A percentile compares a stretch with the other conserved stretches of the same genome.
Conservation (phyloP, 2,329 filamentous ascomycete genomes). For the Periglandula ipomoeae region DNA sequence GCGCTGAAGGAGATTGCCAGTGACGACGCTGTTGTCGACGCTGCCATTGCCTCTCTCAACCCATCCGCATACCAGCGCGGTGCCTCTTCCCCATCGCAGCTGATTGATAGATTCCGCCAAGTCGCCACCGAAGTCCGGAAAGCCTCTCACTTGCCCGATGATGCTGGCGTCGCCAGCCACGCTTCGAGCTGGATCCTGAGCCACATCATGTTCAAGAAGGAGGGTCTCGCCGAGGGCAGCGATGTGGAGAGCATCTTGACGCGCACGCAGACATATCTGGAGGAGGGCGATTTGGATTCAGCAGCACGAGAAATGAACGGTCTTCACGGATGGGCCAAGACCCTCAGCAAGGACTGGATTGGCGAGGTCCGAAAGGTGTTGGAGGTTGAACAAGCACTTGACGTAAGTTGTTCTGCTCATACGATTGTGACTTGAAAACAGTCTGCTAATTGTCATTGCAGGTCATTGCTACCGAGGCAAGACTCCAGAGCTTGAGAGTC, state of each 20-base stretch:
- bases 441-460: no score
- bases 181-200: slow-evolving; percentile 83
- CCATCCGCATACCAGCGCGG: slow-evolving; percentile 88
- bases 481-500: slow-evolving; percentile 77
- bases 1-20: slow-evolving; percentile 87
- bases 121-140: slow-evolving; percentile 91
- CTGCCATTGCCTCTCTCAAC: slow-evolving; percentile 94
- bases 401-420: slow-evolving; percentile 54
- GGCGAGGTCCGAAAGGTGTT: slow-evolving; percentile 82
- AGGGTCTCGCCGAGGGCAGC: slow-evolving; percentile 68
- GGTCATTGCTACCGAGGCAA: slow-evolving; percentile 85
- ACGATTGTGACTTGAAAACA: no score
- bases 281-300: slow-evolving; percentile 86
- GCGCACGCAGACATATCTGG: slow-evolving; percentile 78
- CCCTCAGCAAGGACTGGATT: slow-evolving; percentile 88
- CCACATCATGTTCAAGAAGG: slow-evolving; percentile 95
- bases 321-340: slow-evolving; percentile 89
- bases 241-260: slow-evolving; percentile 93
- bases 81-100: slow-evolving; percentile 70
- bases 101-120: slow-evolving; percentile 92
- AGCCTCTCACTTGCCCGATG: slow-evolving; percentile 81
- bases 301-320: slow-evolving; percentile 94
- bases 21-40: slow-evolving; percentile 78
- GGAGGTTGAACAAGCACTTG: slow-evolving; percentile 91
- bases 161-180: slow-evolving; percentile 90